These are phyloP conservation scores for Syzygium aromaticum DNA, from an alignment of 345 rosid species.

Conservation along the genomic window DNA sequence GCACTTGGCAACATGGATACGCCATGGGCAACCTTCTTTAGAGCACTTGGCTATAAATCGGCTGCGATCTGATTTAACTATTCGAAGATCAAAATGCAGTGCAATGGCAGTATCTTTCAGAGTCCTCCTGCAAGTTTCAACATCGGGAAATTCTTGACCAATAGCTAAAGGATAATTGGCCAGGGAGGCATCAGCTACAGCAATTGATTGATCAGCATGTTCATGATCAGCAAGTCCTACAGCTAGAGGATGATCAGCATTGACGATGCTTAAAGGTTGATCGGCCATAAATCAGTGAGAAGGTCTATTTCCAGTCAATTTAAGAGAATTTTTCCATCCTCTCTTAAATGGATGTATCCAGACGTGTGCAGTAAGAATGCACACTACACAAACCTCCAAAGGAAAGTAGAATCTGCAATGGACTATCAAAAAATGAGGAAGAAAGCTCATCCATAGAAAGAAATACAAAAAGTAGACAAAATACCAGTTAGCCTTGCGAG, in stretches of 20 bases:
- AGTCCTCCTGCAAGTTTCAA: slow-evolving; percentile 93
- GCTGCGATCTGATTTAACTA: slow-evolving; percentile 97
- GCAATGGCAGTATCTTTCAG: slow-evolving; percentile 95
- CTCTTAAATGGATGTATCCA: neutral
- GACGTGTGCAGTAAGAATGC: slow-evolving; percentile 1
- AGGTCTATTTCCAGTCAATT: slow-evolving; percentile 2
- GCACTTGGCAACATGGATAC: slow-evolving; percentile 96
- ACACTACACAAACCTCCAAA: slow-evolving; percentile 9
- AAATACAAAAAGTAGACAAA: neutral
- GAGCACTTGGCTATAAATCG: slow-evolving; percentile 98
- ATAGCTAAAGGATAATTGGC: slow-evolving; percentile 36
- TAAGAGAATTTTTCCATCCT: slow-evolving; percentile 9
- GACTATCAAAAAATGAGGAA: slow-evolving; percentile 1
- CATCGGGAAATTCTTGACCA: slow-evolving; percentile 95
- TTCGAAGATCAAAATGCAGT: slow-evolving; percentile 90
- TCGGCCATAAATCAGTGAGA: slow-evolving; percentile 56
- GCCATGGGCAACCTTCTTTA: slow-evolving; percentile 99
- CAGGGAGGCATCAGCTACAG: slow-evolving; percentile 6
- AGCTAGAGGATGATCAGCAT: slow-evolving; percentile 21
- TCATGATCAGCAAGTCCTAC: neutral
- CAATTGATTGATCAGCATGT: neutral
- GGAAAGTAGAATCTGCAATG: slow-evolving; percentile 4
- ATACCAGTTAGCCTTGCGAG: neutral
- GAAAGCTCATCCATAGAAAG: neutral
- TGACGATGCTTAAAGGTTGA: slow-evolving; percentile 37